Percentiles rank a stretch among this genome's conserved stretches.
Conservation (phyloP, 1,139 yeast genomes). For the Geotrichum australiense region DNA sequence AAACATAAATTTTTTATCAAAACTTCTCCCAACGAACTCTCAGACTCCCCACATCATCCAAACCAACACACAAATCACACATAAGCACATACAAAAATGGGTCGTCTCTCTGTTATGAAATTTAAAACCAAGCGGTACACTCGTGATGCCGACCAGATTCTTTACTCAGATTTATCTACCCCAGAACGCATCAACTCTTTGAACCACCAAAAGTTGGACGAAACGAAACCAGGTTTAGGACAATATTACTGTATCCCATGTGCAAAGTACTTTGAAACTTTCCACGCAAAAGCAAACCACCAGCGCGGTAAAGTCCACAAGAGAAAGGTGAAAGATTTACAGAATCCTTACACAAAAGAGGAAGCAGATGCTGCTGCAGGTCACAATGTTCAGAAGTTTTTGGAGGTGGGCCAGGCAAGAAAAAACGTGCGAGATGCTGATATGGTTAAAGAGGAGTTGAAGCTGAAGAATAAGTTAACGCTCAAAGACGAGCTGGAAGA, state of each 20-base stretch:
- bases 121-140: conserved; percentile 35
- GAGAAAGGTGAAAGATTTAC: conserved; percentile 72
- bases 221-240: conserved; percentile 86
- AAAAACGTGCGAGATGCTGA: conserved; percentile 15
- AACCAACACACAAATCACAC: neutral
- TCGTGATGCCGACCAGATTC: conserved; percentile 75
- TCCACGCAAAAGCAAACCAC: conserved; percentile 65
- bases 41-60: neutral
- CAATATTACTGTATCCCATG: conserved; percentile 93
- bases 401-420: conserved; percentile 35
- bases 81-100: conserved; percentile 44
- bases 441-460: conserved; percentile 13
- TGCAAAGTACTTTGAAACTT: conserved; percentile 84
- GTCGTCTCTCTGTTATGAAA: conserved; percentile 72
- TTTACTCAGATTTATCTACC: conserved; percentile 60
- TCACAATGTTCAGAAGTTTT: conserved; percentile 57
- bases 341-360: conserved; percentile 75
- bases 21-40: too few species aligned
- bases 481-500: conserved; percentile 11
- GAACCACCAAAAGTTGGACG: conserved; percentile 80
- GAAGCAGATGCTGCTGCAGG: conserved; percentile 94
- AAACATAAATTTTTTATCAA: too few species aligned
- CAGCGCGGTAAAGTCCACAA: conserved; percentile 72
- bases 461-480: conserved; percentile 8
- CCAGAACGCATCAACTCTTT: conserved; percentile 55